Evolutionary conservation across 345 rosid species (phyloP), one percentile per base, ranked within the genome.

Genomic region (Turritis glabra): DNA sequence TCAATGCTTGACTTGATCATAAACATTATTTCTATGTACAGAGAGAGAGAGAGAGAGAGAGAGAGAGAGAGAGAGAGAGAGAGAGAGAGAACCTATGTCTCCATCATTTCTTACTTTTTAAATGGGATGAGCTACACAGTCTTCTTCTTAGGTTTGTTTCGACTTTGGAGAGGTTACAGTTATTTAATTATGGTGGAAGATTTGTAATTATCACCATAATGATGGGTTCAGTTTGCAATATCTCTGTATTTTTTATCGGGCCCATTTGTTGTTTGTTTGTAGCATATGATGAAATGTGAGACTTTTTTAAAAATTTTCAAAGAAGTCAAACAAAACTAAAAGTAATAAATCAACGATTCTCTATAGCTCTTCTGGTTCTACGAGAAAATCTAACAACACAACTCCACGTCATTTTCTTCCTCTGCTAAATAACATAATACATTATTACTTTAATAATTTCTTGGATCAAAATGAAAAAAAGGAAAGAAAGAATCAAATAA

Each of bases 1-100:
- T 95, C 73, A 95, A 95, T 67, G 85, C 51, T 47, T 27, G 37
- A 58, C 51, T 47, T 27, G 37, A 58, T 35, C 67, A 58, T 17
- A 72, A 65, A 58, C 26, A 65, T 77, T 65, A 41, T 71, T 57
- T 26, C 35, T 23, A 14, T 72, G 80, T 77, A 71, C 80, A 71
- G 67, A 48, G 51, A 52, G 56, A 22, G 70, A 38, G 54, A 29
- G 17, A n/a, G n/a, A n/a, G n/a, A n/a, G n/a, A n/a, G n/a, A n/a
- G n/a, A 71, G 67, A 48, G 51, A 52, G 56, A 22, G 70, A 71
- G 67, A 48, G 51, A 52, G 56, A 22, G 70, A 73, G 46, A 35
- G 40, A 33, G 38, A 35, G 40, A 35, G 47, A 30, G 79, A 69
- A 11, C 35, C 21, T 53, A 23, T 70, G 71, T 58, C 44, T 69